Evolutionary conservation across 305 asterid genomes (phyloP), one percentile per base, ranked within the genome.

Genomic region (Fraxinus paxiana): DNA sequence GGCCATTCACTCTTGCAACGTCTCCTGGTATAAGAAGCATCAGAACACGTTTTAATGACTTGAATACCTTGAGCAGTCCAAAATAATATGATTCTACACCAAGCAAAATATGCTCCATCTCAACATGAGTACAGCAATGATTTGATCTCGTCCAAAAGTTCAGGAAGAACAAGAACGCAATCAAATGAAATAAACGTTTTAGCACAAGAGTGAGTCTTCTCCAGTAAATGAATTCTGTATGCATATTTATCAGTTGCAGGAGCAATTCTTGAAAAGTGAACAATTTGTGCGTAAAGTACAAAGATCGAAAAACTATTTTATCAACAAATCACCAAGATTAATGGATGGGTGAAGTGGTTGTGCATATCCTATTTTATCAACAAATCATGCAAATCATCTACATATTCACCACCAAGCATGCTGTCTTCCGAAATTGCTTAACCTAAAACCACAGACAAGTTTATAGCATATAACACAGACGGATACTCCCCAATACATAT

Each of bases 1-100:
- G 99, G 1, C 98, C 98, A 46, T 96, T 89, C 48, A 96, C 99
- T 82, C 99, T 85, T 6, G 99, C 94, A 77, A 96, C 99, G 67
- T 96, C 99, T 67, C 99, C 98, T 96, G 94, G 69, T 35, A 80
- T 4, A 81, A 76, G 51, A 80, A 28, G 73, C 65, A 88, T 73
- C 1, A n/a, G 20, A 38, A 24, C 17, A 41, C 30, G 22, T 24
- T 79, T 79, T 81, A 3, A 59, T 17, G 28, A 54, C 43, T 37
- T 24, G 67, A 24, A 41, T 51, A 46, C 51, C 51, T 4, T 4
- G 76, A 37, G 20, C 31, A n/a, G 13, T 24, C 41, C 46, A 37
- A 22, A 61, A 22, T 61, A 61, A 8, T 24, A 12, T 22, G 30
- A 56, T 56, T 56, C 24, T n/a, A 51, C 63, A 51, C 9, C 24